phyloP scores from a whole-genome alignment of 2,329 filamentous ascomycete genomes.

The Colletotrichum costaricense region DNA sequence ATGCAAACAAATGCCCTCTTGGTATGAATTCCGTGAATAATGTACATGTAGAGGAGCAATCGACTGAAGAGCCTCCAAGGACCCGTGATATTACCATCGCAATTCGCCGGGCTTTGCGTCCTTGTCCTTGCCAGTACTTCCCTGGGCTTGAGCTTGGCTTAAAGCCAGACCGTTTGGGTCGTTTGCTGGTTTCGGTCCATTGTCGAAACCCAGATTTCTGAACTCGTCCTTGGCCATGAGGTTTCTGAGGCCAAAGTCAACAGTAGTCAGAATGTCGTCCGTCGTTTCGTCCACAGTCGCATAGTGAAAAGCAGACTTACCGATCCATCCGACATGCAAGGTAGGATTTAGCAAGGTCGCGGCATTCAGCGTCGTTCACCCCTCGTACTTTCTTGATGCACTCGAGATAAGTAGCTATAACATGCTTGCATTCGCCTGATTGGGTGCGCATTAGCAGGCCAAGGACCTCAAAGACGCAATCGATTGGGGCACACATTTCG shows the following conservation, averaged over 20 bases:
- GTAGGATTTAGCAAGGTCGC: slow-evolving; percentile 88
- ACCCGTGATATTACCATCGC: slow-evolving; percentile 43
- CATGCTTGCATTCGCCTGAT: slow-evolving; percentile 88
- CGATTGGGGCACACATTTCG: background rate
- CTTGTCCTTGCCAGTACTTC: background rate
- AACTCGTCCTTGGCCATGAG: slow-evolving; percentile 97
- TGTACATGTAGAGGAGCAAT: background rate
- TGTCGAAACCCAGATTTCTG: slow-evolving; percentile 86
- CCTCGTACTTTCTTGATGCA: slow-evolving; percentile 89
- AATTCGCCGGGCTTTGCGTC: slow-evolving; percentile 44
- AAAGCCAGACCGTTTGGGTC: slow-evolving; percentile 6
- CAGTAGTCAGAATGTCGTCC: background rate
- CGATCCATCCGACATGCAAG: slow-evolving; percentile 93
- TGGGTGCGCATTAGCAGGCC: slow-evolving; percentile 5
- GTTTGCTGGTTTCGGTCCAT: slow-evolving; percentile 38
- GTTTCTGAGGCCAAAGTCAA: slow-evolving; percentile 68
- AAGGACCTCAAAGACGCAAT: background rate
- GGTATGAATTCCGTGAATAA: background rate
- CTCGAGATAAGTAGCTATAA: slow-evolving; percentile 86
- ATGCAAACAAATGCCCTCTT: background rate
- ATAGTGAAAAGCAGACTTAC: slow-evolving; percentile 56
- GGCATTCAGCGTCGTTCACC: slow-evolving; percentile 87
- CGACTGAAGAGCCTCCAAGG: background rate
- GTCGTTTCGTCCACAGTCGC: background rate
- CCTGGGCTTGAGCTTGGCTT: background rate